Base-by-base conservation (phyloP, 768 basidiomycete genomes). In the Suillus plorans region DNA sequence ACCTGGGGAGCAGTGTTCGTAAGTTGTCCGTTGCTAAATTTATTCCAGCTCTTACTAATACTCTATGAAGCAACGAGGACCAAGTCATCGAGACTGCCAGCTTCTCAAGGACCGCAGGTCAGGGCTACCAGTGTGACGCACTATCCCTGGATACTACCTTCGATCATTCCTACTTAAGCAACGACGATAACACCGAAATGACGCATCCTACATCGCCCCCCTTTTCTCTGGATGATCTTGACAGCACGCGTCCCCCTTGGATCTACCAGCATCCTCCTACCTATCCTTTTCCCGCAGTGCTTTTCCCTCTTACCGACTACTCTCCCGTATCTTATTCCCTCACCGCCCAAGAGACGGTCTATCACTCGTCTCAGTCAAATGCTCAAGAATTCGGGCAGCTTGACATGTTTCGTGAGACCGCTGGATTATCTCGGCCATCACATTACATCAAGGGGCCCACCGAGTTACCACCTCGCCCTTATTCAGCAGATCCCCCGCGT, bases 401-500 rank as follows among this genome's bases (percentile, higher is more conserved):
- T 31, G 41, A 13, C 18, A 28, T 42, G 41, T 28, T 16, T n/a
- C 18, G 5, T 42, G 58, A 25, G 6, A 31, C 41, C 18, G 18
- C 58, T 31, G 41, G 18, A 20, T 25, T 42, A 42, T 31, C 36
- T 25, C 18, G 25, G 57, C 22, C 39, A 58, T 58, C 39, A 39
- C 9, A 58, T 58, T 25, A 58, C 10, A 39, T 41, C 9, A 41
- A 22, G 57, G 9, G 14, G 16, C 25, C 57, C 5, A 20, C 39
- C 5, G 39, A 39, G 18, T 5, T 41, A 59, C 58, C 58, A 20
- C 58, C 58, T 20, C 58, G 41, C 20, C 28, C 28, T 42, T 44
- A 31, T 59, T 59, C 58, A 6, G 58, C 25, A 59, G 58, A 59
- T 59, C 58, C 58, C 28, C 58, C 58, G 25, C 58, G 6, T 42